phyloP scores from a whole-genome alignment of 495 filamentous ascomycete species.

The Penicillium canescens region DNA sequence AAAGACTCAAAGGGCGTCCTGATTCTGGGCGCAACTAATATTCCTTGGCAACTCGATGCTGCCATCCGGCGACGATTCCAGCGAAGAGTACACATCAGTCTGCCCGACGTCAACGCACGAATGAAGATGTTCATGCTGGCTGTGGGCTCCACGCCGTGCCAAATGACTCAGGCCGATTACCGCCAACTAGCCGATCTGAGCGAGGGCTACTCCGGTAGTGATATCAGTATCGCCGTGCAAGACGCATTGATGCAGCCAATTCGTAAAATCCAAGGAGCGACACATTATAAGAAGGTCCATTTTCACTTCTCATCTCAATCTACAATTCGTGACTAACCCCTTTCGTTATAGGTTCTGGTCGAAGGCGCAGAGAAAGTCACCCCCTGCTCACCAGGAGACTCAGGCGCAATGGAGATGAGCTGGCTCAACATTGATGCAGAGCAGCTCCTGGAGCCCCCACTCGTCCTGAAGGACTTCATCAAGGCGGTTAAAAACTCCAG shows the following conservation, averaged over 20 bases:
- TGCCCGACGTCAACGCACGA: constrained; percentile 84
- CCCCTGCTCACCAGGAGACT: constrained; percentile 91
- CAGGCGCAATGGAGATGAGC: constrained; percentile 82
- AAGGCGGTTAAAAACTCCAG: constrained; percentile 84
- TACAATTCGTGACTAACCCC: background rate
- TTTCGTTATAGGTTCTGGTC: constrained; percentile 58
- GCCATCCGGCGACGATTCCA: constrained; percentile 97
- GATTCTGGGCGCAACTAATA: constrained; percentile 96
- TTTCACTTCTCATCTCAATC: constrained; percentile 1
- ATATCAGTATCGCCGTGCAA: constrained; percentile 96
- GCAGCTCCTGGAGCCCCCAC: constrained; percentile 78
- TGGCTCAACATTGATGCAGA: constrained; percentile 88
- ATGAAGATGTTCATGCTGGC: constrained; percentile 97
- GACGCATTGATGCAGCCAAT: constrained; percentile 98
- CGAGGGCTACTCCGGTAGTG: constrained; percentile 92
- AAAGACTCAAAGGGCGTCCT: constrained; percentile 91
- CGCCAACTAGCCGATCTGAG: constrained; percentile 74
- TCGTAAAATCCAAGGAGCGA: constrained; percentile 95
- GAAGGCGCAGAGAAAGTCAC: constrained; percentile 79
- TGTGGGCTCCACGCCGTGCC: constrained; percentile 86
- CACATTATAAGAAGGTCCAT: constrained; percentile 92
- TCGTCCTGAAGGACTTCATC: constrained; percentile 89
- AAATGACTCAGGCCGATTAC: constrained; percentile 76
- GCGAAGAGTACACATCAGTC: constrained; percentile 87
- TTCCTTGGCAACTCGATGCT: constrained; percentile 98